These are phyloP conservation scores for Didymella keratinophila DNA, from an alignment of 2,329 filamentous ascomycete species.

Conservation along the genomic window DNA sequence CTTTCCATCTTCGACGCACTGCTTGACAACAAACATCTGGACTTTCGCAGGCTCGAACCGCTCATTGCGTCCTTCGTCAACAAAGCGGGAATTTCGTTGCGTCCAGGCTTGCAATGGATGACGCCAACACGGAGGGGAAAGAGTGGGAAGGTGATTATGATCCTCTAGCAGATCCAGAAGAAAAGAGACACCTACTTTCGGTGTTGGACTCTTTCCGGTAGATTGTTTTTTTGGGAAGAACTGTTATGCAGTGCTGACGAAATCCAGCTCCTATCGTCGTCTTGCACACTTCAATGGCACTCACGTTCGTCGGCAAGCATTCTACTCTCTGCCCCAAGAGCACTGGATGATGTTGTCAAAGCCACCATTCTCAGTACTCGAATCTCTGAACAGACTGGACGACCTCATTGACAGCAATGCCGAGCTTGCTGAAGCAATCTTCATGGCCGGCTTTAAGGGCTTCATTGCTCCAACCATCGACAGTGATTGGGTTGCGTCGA, in stretches of 20 bases:
- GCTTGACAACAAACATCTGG: neutral
- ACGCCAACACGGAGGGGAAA: slow-evolving; percentile 31
- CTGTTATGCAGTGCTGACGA: neutral
- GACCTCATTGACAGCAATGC: slow-evolving; percentile 90
- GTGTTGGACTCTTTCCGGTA: slow-evolving; percentile 91
- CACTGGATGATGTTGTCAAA: slow-evolving; percentile 85
- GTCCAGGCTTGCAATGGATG: neutral
- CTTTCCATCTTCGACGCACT: neutral
- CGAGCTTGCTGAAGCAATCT: slow-evolving; percentile 79
- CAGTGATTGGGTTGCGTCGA: slow-evolving; percentile 44
- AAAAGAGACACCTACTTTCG: slow-evolving; percentile 79
- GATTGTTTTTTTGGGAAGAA: slow-evolving; percentile 39
- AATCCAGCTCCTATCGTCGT: slow-evolving; percentile 78
- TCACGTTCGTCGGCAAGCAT: slow-evolving; percentile 86
- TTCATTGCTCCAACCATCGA: slow-evolving; percentile 45
- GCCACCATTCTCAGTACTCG: slow-evolving; percentile 82
- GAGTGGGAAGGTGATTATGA: slow-evolving; percentile 70
- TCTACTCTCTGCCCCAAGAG: slow-evolving; percentile 84
- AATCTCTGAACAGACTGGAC: slow-evolving; percentile 80
- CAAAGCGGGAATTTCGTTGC: neutral
- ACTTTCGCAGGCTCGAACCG: neutral
- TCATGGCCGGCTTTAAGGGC: slow-evolving; percentile 56
- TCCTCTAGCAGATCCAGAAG: slow-evolving; percentile 76
- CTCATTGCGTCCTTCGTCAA: no score
- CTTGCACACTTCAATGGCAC: slow-evolving; percentile 89